A percentile compares a stretch with the other conserved stretches of the same genome.
These are phyloP conservation scores for Penicillium brevicompactum DNA, from an alignment of 2,329 filamentous ascomycete genomes.

Conservation along the genomic window DNA sequence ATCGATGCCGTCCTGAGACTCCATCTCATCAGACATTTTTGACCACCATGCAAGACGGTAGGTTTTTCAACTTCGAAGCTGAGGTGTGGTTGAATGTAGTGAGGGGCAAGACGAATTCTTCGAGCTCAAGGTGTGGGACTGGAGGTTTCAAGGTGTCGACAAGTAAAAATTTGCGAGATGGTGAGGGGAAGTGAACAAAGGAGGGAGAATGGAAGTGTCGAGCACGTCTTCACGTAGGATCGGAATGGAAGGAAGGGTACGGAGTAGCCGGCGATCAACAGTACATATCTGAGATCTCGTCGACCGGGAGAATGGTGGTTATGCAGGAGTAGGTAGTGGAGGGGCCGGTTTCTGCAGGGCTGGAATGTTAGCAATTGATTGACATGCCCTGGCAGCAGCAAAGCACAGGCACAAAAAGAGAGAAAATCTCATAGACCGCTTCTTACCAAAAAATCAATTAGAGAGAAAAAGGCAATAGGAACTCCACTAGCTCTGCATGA, in stretches of 20 bases:
- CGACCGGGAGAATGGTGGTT: constrained; percentile 36
- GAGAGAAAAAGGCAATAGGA: constrained; percentile 12
- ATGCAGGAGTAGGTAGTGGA: constrained; percentile 29
- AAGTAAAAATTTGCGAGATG: neutral
- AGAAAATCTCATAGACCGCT: constrained; percentile 10
- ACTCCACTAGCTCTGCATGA: constrained; percentile 14
- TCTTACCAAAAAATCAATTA: constrained; percentile 14
- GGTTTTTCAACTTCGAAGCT: neutral
- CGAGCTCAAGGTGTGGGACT: neutral
- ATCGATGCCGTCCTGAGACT: constrained; percentile 56
- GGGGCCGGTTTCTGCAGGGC: constrained; percentile 23
- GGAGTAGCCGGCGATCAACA: constrained; percentile 16
- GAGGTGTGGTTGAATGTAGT: constrained; percentile 3
- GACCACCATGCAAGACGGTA: constrained; percentile 32
- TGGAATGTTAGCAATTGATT: constrained; percentile 31
- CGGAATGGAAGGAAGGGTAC: constrained; percentile 6
- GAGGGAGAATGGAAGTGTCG: constrained; percentile 1
- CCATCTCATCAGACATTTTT: constrained; percentile 38
- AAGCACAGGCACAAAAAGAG: neutral
- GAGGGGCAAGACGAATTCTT: neutral
- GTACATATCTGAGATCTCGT: constrained; percentile 27
- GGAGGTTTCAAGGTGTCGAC: neutral
- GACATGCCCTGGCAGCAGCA: constrained; percentile 7
- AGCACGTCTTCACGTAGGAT: constrained; percentile 10
- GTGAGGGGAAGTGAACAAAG: neutral